Conservation (phyloP, 352 stramenopile genomes). For the Pythium sp. region DNA sequence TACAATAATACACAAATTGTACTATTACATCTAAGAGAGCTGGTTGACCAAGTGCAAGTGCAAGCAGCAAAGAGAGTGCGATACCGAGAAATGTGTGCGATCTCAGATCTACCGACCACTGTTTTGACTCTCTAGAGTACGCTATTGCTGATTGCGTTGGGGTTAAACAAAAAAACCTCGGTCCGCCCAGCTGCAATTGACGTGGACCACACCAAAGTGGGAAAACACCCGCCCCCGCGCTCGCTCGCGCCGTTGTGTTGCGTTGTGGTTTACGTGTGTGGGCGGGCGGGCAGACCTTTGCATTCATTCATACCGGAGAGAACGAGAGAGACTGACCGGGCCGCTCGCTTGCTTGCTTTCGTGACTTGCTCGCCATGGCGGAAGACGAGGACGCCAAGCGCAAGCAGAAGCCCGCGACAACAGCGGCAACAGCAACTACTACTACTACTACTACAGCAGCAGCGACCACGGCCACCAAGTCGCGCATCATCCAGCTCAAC, state of each 20-base stretch:
- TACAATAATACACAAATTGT: too few species aligned
- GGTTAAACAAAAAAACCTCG: background rate
- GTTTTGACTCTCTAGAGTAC: background rate
- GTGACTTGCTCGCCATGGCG: constrained; percentile 8
- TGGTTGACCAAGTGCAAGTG: too few species aligned
- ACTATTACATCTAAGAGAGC: too few species aligned
- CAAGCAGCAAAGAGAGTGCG: too few species aligned
- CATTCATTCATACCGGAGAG: background rate
- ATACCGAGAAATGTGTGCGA: too few species aligned
- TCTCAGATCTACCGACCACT: background rate
- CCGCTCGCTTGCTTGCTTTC: background rate
- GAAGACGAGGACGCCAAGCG: constrained; percentile 13
- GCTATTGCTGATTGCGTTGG: background rate
- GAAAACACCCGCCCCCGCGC: background rate
- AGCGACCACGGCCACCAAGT: constrained; percentile 19
- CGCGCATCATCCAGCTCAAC: constrained; percentile 42
- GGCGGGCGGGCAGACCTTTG: background rate
- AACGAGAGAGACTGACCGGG: constrained; percentile 3
- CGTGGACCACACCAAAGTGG: background rate
- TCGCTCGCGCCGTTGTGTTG: background rate
- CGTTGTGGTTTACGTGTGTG: constrained; percentile 4
- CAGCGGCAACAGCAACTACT: background rate
- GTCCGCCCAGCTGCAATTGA: background rate
- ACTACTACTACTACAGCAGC: background rate
- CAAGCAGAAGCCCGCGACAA: background rate